Evolutionary conservation across 2,329 filamentous ascomycete species (phyloP).

Genomic region (Colletotrichum scovillei): DNA sequence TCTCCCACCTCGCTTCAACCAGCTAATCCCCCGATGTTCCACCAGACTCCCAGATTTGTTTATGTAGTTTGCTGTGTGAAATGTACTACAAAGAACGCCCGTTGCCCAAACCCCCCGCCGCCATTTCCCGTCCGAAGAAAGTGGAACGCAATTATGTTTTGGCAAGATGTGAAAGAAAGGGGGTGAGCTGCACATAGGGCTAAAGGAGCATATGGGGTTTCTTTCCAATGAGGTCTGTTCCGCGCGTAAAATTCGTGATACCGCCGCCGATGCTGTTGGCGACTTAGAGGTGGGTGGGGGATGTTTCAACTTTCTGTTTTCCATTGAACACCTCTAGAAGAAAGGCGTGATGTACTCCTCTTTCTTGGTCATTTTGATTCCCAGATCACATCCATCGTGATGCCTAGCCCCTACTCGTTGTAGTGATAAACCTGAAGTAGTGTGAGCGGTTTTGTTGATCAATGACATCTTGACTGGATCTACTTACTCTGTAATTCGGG

Average conservation of each 20-base stretch:
- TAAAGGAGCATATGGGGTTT: slow-evolving; percentile 11
- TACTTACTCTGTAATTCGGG: slow-evolving; percentile 92
- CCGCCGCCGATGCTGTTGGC: slow-evolving; percentile 1
- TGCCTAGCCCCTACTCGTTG: slow-evolving; percentile 73
- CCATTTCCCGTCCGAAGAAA: background rate
- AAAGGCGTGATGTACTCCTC: background rate
- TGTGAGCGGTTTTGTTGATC: slow-evolving; percentile 19
- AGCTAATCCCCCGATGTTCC: background rate
- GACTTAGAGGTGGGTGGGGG: background rate
- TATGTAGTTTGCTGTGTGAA: slow-evolving; percentile 15
- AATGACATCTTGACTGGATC: background rate
- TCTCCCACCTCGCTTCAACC: background rate
- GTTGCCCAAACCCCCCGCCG: background rate
- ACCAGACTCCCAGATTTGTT: background rate
- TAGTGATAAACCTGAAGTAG: slow-evolving; percentile 82
- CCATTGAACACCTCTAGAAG: background rate
- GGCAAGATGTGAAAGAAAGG: slow-evolving; percentile 28
- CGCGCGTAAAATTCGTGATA: slow-evolving; percentile 32
- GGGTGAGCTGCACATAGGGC: slow-evolving; percentile 20
- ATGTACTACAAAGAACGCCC: slow-evolving; percentile 31
- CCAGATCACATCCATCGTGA: background rate
- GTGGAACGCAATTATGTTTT: slow-evolving; percentile 24
- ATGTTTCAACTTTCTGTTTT: background rate
- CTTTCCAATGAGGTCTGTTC: slow-evolving; percentile 19
- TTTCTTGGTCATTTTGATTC: background rate